Evolutionary conservation across 257 asterid species (phyloP), one percentile per base, ranked within the genome.

Genomic region (Solanum peruvianum): DNA sequence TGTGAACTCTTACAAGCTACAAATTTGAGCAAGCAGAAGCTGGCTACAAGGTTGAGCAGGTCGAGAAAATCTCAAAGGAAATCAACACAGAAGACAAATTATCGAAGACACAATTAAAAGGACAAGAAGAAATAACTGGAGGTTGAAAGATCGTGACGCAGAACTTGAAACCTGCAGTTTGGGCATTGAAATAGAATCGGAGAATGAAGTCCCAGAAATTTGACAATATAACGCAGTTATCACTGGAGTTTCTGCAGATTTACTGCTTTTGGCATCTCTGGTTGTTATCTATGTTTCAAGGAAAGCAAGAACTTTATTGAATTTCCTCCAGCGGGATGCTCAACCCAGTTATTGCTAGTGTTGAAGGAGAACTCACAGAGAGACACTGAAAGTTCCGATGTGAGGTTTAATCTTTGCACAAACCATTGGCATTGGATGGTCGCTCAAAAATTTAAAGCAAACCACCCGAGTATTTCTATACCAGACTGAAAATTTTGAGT

Each of bases 201-300:
- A 62, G 85, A 52, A 77, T 89, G 87, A 75, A 47, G 14, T 66
- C 78, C 70, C 25, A 86, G 86, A 89, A 87, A 37, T 60, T 58
- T 90, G 86, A 87, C 60, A 64, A 87, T 84, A 82, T 13, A 25
- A 72, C 58, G 4, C 72, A 84, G 69, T 72, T 80, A 8, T 85
- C 33, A 25, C 86, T 76, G 93, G 91, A 69, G 56, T 89, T 82
- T 87, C 83, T 76, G 14, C 87, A 37, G 75, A 82, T 60, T 76
- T 87, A 83, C 16, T 86, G 37, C 10, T 89, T 29, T 87, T 88
- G 64, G 87, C 90, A 86, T 91, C 90, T 81, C 71, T 92, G 45
- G 92, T 89, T 84, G 69, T 92, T 66, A 10, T 92, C 29, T 35
- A 87, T 81, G 85, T 42, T 47, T 73, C 85, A 39, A 89, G 85